Base-by-base conservation (phyloP, 1,284 basidiomycete species). In the Sanguinoderma infundibulare region DNA sequence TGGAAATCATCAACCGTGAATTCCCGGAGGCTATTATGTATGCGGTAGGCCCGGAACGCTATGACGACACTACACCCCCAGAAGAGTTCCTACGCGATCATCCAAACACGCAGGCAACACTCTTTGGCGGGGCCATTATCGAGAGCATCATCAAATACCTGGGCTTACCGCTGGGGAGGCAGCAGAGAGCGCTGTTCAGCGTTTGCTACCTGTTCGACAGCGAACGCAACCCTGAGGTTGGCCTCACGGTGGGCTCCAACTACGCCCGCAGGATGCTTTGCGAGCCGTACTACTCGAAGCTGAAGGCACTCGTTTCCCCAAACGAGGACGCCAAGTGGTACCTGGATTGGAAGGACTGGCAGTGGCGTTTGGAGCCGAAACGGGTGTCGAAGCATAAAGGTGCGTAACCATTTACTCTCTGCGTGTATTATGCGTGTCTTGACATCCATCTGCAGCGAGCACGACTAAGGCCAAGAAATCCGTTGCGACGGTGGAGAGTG, bases 271-370 rank as follows among this genome's bases (percentile, higher is more conserved):
- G 4, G 28, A 15, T 44, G 10, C 47, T 50, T 1, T 3, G 10
- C n/a, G 47, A 50, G n/a, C 17, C 47, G 32, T 28, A 32, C 28
- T 20, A 32, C 28, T n/a, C 30, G 10, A 50, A 50, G 47, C 32
- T 50, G 10, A 50, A 50, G 47, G 47, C 47, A 4, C 47, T 50
- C 17, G 9, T 50, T 28, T 50, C 47, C 2, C 47, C 47, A 8
- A 32, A 50, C 47, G 28, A 50, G 17, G 47, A 50, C 47, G 28
- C 28, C 30, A 50, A 28, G 47, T 50, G 47, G 47, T 50, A 50
- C 9, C 47, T 50, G 7, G 47, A 26, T 7, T 30, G 20, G 12
- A 8, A 34, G 12, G n/a, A 50, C 15, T 50, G 47, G 47, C 7
- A 50, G 28, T 50, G 47, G 47, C 47, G 47, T 30, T n/a, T 30